phyloP scores from a whole-genome alignment of 768 basidiomycete species.

The Boletus rex-veris region DNA sequence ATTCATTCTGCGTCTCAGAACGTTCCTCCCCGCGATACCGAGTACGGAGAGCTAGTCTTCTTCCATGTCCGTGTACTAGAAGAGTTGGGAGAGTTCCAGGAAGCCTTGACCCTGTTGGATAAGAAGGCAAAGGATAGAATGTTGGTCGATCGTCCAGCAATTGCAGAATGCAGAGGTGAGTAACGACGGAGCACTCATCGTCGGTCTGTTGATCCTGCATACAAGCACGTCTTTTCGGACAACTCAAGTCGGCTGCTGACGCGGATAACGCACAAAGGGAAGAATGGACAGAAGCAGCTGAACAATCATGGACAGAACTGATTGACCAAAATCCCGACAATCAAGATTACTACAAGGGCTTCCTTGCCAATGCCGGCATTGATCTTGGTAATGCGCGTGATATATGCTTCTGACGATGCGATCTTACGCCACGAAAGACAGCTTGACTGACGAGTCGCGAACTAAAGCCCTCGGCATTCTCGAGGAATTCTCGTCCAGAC shows the following conservation, averaged over 20 bases:
- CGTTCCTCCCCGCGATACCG: slow-evolving; percentile 72
- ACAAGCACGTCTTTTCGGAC: slow-evolving; percentile 75
- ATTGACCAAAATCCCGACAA: slow-evolving; percentile 85
- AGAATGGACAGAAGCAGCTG: slow-evolving; percentile 61
- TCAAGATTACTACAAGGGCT: slow-evolving; percentile 75
- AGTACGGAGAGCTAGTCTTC: slow-evolving; percentile 78
- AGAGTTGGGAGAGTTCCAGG: slow-evolving; percentile 59
- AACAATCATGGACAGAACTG: slow-evolving; percentile 74
- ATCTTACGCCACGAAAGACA: slow-evolving; percentile 30
- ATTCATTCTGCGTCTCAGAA: slow-evolving; percentile 44
- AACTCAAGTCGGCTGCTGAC: slow-evolving; percentile 33
- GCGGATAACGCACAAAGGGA: slow-evolving; percentile 10
- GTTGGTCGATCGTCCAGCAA: slow-evolving; percentile 68
- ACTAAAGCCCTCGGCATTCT: slow-evolving; percentile 55
- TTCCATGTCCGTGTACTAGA: slow-evolving; percentile 75
- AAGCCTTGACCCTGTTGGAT: slow-evolving; percentile 64
- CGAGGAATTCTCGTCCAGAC: slow-evolving; percentile 53
- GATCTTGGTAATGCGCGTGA: slow-evolving; percentile 50
- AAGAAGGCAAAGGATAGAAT: slow-evolving; percentile 55
- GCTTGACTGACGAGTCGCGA: slow-evolving; percentile 47
- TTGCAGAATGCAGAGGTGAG: slow-evolving; percentile 67
- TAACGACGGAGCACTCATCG: not conserved
- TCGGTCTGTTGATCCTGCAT: slow-evolving; percentile 4
- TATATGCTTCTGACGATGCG: not conserved
- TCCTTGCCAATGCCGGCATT: slow-evolving; percentile 61